Percentiles rank a stretch among this genome's conserved stretches.
Conservation (phyloP, 2,329 filamentous ascomycete species). For the Chrysosporium queenslandicum region DNA sequence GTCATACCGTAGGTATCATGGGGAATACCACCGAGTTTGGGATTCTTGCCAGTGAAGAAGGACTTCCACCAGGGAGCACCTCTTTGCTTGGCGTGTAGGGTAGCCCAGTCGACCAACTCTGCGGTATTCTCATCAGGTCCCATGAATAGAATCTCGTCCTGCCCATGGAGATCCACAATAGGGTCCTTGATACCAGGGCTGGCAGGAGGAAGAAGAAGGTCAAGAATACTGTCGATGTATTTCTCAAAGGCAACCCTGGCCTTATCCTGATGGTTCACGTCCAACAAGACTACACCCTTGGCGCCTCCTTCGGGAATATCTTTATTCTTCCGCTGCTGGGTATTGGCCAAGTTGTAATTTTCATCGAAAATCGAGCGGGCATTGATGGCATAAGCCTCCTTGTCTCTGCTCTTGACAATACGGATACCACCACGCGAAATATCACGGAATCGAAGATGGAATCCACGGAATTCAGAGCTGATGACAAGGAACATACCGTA, state of each 20-base stretch:
- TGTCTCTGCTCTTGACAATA: constrained; percentile 95
- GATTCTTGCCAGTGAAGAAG: constrained; percentile 98
- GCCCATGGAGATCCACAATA: constrained; percentile 87
- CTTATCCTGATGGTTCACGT: constrained; percentile 89
- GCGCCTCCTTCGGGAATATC: constrained; percentile 97
- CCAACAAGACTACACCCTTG: constrained; percentile 92
- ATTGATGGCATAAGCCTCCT: constrained; percentile 93
- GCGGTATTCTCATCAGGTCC: constrained; percentile 98
- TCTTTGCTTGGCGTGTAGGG: constrained; percentile 75
- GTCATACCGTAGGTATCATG: constrained; percentile 98
- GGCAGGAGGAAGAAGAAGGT: constrained; percentile 76
- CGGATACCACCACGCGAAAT: constrained; percentile 95
- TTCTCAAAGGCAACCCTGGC: constrained; percentile 91
- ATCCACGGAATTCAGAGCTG: constrained; percentile 89
- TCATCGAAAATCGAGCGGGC: constrained; percentile 94
- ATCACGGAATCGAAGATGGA: constrained; percentile 94
- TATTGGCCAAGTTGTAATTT: constrained; percentile 97
- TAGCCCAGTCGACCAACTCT: constrained; percentile 97
- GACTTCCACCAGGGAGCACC: constrained; percentile 99
- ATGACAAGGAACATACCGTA: constrained; percentile 99
- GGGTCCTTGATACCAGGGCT: constrained; percentile 98
- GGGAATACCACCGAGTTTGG: constrained; percentile 88
- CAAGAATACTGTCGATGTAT: constrained; percentile 97
- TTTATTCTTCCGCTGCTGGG: constrained; percentile 99
- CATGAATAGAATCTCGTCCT: constrained; percentile 97